Percentiles rank a stretch among this genome's conserved stretches.
These are phyloP conservation scores for Endocalyx cinctus DNA, from an alignment of 2,329 filamentous ascomycete genomes.

Conservation along the genomic window DNA sequence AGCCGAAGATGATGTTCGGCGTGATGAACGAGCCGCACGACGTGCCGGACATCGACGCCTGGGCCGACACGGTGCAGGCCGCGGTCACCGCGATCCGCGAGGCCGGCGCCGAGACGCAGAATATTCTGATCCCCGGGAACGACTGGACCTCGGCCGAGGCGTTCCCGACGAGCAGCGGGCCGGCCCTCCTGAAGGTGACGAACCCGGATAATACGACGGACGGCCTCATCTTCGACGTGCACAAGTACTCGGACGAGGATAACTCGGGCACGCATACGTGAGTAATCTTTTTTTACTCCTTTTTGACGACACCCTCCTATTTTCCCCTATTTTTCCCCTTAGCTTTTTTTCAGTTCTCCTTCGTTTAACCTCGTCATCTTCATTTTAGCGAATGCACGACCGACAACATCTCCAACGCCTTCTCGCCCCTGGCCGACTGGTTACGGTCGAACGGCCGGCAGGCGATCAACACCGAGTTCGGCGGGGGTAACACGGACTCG, in stretches of 20 bases:
- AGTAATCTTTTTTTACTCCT: too few species aligned
- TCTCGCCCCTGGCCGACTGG: slow-evolving; percentile 29
- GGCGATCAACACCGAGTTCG: slow-evolving; percentile 32
- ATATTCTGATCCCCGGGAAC: slow-evolving; percentile 48
- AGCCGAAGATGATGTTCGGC: slow-evolving; percentile 44
- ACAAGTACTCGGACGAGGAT: slow-evolving; percentile 39
- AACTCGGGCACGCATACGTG: slow-evolving; percentile 28
- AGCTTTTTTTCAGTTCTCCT: too few species aligned
- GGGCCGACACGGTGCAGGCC: slow-evolving; percentile 45
- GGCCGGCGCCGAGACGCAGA: slow-evolving; percentile 20
- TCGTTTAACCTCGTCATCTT: too few species aligned
- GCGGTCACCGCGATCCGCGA: slow-evolving; percentile 15
- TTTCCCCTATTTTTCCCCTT: too few species aligned
- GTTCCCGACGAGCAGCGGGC: slow-evolving; percentile 33
- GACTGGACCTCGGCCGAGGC: slow-evolving; percentile 34
- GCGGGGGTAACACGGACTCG: slow-evolving; percentile 29
- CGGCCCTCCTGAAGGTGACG: slow-evolving; percentile 34
- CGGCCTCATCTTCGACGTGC: slow-evolving; percentile 40
- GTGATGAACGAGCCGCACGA: slow-evolving; percentile 53
- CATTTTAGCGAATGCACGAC: slow-evolving; percentile 34
- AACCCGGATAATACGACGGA: slow-evolving; percentile 38
- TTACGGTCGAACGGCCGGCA: slow-evolving; percentile 28
- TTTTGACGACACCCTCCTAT: too few species aligned
- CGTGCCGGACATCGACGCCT: slow-evolving; percentile 34
- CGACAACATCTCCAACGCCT: slow-evolving; percentile 27